A percentile compares a stretch with the other conserved stretches of the same genome.
phyloP scores from a whole-genome alignment of 768 basidiomycete species.

The Suillus discolor region DNA sequence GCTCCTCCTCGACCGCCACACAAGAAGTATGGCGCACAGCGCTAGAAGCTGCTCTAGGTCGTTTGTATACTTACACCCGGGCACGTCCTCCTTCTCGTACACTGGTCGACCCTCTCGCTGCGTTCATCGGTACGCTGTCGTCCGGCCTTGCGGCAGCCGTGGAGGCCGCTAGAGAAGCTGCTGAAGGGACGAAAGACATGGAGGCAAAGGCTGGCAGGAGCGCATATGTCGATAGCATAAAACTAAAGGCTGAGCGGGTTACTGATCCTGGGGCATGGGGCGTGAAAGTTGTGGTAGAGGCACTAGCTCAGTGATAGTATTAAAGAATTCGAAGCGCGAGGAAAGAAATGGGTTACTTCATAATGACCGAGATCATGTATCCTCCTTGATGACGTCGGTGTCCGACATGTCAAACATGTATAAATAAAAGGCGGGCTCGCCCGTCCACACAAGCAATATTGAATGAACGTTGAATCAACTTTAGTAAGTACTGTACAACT shows the following conservation, averaged over 20 bases:
- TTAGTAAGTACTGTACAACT: no score
- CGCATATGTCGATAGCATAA: slow-evolving; percentile 78
- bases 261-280: slow-evolving; percentile 95
- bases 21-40: slow-evolving; percentile 62
- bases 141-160: slow-evolving; percentile 54
- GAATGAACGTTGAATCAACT: no score
- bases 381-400: no score
- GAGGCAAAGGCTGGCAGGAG: slow-evolving; percentile 88
- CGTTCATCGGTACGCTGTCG: slow-evolving; percentile 55
- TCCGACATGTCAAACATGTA: no score
- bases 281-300: slow-evolving; percentile 72
- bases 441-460: no score
- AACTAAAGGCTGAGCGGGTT: slow-evolving; percentile 61
- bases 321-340: neutral
- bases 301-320: slow-evolving; percentile 30
- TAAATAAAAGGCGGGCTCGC: no score
- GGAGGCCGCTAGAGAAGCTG: slow-evolving; percentile 60
- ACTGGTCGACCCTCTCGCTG: slow-evolving; percentile 87
- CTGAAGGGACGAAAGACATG: slow-evolving; percentile 72
- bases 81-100: slow-evolving; percentile 91
- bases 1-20: slow-evolving; percentile 34
- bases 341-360: no score
- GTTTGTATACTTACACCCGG: slow-evolving; percentile 81
- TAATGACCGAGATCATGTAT: no score
- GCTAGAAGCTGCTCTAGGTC: slow-evolving; percentile 55